Evolutionary conservation across 2,329 filamentous ascomycete genomes (phyloP).

Genomic region (Colletotrichum costaricense): DNA sequence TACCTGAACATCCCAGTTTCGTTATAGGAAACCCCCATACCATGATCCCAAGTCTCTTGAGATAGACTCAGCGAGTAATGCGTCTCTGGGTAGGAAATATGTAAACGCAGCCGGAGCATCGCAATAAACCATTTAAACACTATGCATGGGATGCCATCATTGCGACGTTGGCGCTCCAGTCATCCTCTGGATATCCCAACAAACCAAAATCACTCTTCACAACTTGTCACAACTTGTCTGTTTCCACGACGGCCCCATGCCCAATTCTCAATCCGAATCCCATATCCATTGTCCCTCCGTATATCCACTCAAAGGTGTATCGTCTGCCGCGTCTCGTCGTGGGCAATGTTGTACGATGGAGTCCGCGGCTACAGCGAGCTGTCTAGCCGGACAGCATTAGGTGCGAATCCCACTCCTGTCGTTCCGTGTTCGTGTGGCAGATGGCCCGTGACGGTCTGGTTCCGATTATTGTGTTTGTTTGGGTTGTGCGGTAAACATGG

Average conservation of each 20-base stretch:
- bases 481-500: neutral
- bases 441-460: neutral
- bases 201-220: conserved; percentile 5
- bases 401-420: neutral
- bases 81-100: neutral
- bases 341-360: neutral
- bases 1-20: conserved; percentile 1
- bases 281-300: conserved; percentile 7
- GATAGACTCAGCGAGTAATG: conserved; percentile 7
- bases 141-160: conserved; percentile 33
- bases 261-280: neutral
- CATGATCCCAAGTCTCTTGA: conserved; percentile 1
- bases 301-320: neutral
- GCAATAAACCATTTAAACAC: conserved; percentile 21
- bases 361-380: neutral
- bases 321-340: neutral
- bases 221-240: conserved; percentile 9
- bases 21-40: neutral
- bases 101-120: conserved; percentile 16
- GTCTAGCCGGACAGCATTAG: neutral
- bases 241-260: neutral
- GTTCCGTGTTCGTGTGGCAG: neutral
- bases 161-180: conserved; percentile 16
- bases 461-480: neutral
- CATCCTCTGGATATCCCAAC: conserved; percentile 36